A percentile compares a stretch with the other conserved stretches of the same genome.
Evolutionary conservation across 2,329 filamentous ascomycete genomes (phyloP).

Genomic region (Cladophialophora psammophila): DNA sequence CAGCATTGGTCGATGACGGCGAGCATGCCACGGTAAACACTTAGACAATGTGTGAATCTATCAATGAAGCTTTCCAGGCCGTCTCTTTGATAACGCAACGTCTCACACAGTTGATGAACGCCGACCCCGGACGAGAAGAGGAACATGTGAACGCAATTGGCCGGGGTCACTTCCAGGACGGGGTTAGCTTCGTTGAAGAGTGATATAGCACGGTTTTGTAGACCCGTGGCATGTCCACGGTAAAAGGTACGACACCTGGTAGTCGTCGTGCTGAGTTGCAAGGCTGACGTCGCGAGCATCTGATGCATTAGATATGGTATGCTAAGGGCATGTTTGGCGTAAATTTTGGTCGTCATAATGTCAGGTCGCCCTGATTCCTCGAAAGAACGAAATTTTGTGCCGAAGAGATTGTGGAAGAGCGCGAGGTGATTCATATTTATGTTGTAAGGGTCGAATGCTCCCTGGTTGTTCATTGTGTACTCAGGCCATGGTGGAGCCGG

Average conservation of each 20-base stretch:
- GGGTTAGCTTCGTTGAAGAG: conserved; percentile 32
- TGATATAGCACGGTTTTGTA: conserved; percentile 34
- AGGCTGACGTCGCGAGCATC: conserved; percentile 41
- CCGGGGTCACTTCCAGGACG: conserved; percentile 26
- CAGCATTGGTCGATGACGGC: conserved; percentile 25
- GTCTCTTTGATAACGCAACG: conserved; percentile 49
- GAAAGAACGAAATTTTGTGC: conserved; percentile 28
- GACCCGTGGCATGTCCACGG: conserved; percentile 32
- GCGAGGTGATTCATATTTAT: conserved; percentile 46
- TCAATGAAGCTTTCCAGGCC: conserved; percentile 49
- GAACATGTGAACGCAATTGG: conserved; percentile 36
- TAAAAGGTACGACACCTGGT: conserved; percentile 24
- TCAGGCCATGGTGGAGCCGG: conserved; percentile 5
- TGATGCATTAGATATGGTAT: conserved; percentile 41
- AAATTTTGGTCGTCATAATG: conserved; percentile 11
- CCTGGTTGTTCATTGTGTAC: not conserved
- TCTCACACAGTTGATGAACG: conserved; percentile 53
- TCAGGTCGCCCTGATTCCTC: conserved; percentile 39
- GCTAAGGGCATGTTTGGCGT: conserved; percentile 45
- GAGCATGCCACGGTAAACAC: conserved; percentile 42
- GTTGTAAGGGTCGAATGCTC: conserved; percentile 14
- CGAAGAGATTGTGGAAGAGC: conserved; percentile 43
- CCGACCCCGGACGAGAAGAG: conserved; percentile 36
- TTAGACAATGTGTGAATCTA: conserved; percentile 41
- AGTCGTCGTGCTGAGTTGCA: conserved; percentile 50